A percentile compares a stretch with the other conserved stretches of the same genome.
These are phyloP conservation scores for Lachnellula occidentalis DNA, from an alignment of 2,329 filamentous ascomycete genomes.

Conservation along the genomic window DNA sequence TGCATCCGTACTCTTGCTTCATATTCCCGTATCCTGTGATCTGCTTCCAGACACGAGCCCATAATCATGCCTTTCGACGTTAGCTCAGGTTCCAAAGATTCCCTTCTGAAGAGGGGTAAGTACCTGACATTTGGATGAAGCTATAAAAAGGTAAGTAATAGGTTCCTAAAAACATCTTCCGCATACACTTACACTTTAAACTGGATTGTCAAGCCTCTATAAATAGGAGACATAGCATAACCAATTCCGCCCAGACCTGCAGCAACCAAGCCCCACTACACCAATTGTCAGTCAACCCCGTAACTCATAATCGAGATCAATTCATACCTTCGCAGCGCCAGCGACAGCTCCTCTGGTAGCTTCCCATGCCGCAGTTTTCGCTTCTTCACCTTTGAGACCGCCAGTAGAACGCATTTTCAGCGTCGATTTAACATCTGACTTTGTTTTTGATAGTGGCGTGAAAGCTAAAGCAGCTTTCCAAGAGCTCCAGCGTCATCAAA, in stretches of 20 bases:
- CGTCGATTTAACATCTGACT: background rate
- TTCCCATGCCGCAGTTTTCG: slow-evolving; percentile 65
- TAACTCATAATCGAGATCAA: background rate
- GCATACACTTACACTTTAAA: slow-evolving; percentile 70
- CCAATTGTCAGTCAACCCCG: background rate
- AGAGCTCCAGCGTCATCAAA: slow-evolving; percentile 6
- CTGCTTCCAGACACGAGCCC: slow-evolving; percentile 71
- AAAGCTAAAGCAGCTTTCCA: background rate
- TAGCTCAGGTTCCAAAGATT: background rate
- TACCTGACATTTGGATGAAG: slow-evolving; percentile 74
- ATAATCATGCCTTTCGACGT: slow-evolving; percentile 54
- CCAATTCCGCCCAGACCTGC: slow-evolving; percentile 59
- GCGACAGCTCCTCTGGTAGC: slow-evolving; percentile 60
- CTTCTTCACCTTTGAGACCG: slow-evolving; percentile 59
- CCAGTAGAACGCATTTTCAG: slow-evolving; percentile 46
- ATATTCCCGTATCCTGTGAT: slow-evolving; percentile 60
- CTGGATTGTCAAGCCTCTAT: slow-evolving; percentile 66
- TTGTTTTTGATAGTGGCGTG: background rate
- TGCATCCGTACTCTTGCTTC: slow-evolving; percentile 61
- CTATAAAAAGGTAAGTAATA: slow-evolving; percentile 37
- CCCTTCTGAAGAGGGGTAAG: background rate
- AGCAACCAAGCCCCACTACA: slow-evolving; percentile 58
- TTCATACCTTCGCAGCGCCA: slow-evolving; percentile 58
- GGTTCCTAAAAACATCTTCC: background rate
- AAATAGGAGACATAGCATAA: slow-evolving; percentile 62